phyloP scores from a whole-genome alignment of 2,329 filamentous ascomycete genomes.

The Pezicula neosporulosa region DNA sequence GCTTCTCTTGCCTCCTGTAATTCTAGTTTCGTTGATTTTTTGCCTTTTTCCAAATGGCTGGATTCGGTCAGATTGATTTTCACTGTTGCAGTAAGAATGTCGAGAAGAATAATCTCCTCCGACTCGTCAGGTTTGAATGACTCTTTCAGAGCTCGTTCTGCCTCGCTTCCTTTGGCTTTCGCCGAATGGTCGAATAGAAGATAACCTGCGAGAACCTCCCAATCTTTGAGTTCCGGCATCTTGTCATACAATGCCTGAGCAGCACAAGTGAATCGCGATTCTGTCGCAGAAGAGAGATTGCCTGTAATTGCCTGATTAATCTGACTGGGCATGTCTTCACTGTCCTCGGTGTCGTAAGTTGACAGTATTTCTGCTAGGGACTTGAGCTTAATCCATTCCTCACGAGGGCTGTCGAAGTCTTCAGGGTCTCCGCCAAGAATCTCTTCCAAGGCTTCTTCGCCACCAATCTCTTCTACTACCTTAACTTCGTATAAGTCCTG shows the following conservation, averaged over 20 bases:
- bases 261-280: conserved; percentile 82
- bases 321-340: conserved; percentile 50
- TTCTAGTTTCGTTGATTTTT: conserved; percentile 54
- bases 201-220: conserved; percentile 87
- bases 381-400: conserved; percentile 89
- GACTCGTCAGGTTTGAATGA: conserved; percentile 25
- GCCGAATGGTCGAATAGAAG: conserved; percentile 86
- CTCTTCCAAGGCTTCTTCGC: conserved; percentile 73
- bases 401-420: conserved; percentile 71
- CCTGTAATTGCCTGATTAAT: conserved; percentile 35
- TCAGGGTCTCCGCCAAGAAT: conserved; percentile 70
- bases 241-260: conserved; percentile 83
- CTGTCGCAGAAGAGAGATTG: conserved; percentile 50
- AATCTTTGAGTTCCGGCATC: conserved; percentile 75
- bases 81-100: conserved; percentile 81
- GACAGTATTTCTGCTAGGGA: conserved; percentile 81
- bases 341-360: conserved; percentile 71
- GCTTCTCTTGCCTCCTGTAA: conserved; percentile 70
- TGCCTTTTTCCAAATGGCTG: conserved; percentile 57
- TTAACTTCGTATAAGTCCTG: conserved; percentile 76
- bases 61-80: conserved; percentile 67
- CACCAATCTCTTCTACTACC: conserved; percentile 82
- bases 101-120: conserved; percentile 83
- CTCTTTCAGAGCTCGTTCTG: conserved; percentile 43
- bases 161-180: conserved; percentile 59